Evolutionary conservation across 495 filamentous ascomycete species (phyloP).

Genomic region (Hypoxylon rickii): DNA sequence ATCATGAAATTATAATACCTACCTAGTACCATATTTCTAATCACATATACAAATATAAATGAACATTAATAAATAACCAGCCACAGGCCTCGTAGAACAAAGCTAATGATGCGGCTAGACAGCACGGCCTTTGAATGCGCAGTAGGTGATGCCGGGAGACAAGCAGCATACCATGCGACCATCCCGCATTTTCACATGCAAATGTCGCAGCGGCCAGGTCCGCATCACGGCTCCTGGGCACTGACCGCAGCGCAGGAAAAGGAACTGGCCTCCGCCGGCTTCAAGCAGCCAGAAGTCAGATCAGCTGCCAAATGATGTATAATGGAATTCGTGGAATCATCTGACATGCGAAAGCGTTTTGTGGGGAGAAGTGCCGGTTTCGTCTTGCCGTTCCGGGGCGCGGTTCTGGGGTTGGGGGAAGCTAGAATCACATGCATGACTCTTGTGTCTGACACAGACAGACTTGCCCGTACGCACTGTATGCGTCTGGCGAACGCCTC

Average conservation of each 20-base stretch:
- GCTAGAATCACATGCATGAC: constrained; percentile 27
- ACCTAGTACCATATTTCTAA: too few species aligned
- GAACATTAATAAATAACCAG: too few species aligned
- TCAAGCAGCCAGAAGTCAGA: neutral
- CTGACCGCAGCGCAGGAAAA: neutral
- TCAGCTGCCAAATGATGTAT: neutral
- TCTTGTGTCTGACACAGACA: neutral
- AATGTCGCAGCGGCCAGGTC: neutral
- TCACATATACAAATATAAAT: too few species aligned
- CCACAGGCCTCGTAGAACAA: too few species aligned
- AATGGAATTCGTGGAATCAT: constrained; percentile 25
- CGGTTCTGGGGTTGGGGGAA: constrained; percentile 13
- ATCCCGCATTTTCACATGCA: constrained; percentile 24
- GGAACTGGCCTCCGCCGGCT: neutral
- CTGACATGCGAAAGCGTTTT: constrained; percentile 31
- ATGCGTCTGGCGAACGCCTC: too few species aligned
- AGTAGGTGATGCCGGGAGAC: too few species aligned
- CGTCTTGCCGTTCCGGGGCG: constrained; percentile 22
- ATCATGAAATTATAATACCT: too few species aligned
- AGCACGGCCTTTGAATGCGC: too few species aligned
- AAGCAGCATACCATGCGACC: too few species aligned
- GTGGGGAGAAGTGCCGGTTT: constrained; percentile 28
- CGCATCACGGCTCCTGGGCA: neutral
- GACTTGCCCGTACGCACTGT: neutral
- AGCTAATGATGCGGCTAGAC: constrained; percentile 15